These are phyloP conservation scores for Phialophora macrospora DNA, from an alignment of 2,329 filamentous ascomycete species.

Conservation along the genomic window DNA sequence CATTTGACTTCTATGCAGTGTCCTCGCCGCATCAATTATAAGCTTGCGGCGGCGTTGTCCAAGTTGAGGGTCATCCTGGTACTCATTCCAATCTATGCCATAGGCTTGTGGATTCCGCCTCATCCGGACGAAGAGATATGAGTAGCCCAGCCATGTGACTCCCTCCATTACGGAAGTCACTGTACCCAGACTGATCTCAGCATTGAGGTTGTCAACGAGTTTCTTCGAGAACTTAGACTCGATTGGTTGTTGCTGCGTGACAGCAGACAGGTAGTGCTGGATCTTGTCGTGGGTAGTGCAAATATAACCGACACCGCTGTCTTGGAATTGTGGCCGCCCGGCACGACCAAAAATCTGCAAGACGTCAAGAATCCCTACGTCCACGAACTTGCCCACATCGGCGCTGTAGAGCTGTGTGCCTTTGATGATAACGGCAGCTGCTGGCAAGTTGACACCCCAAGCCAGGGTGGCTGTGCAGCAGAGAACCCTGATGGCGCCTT, in stretches of 20 bases:
- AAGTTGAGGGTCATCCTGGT: slow-evolving; percentile 82
- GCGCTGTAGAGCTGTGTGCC: slow-evolving; percentile 97
- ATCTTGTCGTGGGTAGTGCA: slow-evolving; percentile 95
- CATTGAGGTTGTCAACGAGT: slow-evolving; percentile 94
- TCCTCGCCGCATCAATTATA: slow-evolving; percentile 83
- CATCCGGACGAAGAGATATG: slow-evolving; percentile 97
- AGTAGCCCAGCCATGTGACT: slow-evolving; percentile 97
- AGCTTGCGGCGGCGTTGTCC: slow-evolving; percentile 84
- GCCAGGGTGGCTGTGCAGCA: slow-evolving; percentile 98
- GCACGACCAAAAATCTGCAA: slow-evolving; percentile 98
- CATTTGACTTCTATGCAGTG: slow-evolving; percentile 94
- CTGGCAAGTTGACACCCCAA: slow-evolving; percentile 98
- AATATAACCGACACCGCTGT: slow-evolving; percentile 97
- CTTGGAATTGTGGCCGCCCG: slow-evolving; percentile 95
- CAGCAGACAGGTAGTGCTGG: slow-evolving; percentile 85
- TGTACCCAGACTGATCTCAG: slow-evolving; percentile 89
- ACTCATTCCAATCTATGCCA: slow-evolving; percentile 93
- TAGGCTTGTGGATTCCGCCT: slow-evolving; percentile 87
- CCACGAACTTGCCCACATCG: slow-evolving; percentile 94
- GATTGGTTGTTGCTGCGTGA: slow-evolving; percentile 95
- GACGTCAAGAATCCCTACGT: slow-evolving; percentile 94
- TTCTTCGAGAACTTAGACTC: slow-evolving; percentile 95
- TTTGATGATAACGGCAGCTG: slow-evolving; percentile 96
- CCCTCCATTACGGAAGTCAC: slow-evolving; percentile 93
- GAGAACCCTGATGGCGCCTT: slow-evolving; percentile 93